Base-by-base conservation (phyloP, 2,329 filamentous ascomycete genomes). In the Iodosphaeria phyllophila region DNA sequence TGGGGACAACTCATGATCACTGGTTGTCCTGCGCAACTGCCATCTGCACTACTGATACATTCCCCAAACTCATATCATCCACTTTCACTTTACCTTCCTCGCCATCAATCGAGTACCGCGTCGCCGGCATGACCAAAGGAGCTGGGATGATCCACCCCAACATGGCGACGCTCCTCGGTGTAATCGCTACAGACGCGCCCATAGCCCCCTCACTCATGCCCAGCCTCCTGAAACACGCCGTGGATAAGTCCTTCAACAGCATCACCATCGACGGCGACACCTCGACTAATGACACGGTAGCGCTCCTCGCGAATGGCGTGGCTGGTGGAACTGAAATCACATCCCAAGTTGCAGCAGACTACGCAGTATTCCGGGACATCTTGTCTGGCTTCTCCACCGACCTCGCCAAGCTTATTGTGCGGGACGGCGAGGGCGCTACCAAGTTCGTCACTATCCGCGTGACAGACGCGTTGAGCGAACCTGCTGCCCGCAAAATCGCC, bases 121-220 rank as follows among this genome's bases (percentile, higher is more conserved):
- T 98, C 24, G 83, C 80, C 8, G 89, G 89, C 38, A 91, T 92
- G 70, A 92, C 86, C 42, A 98, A 98, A 57, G 89, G 89, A 29
- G 89, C 89, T 5, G 89, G 89, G 43, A 98, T 98, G 89, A 92
- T 98, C 48, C 84, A 93, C 45, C 89, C 89, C 23, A 95, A 98
- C 58, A 92, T 98, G 84, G 89, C 83, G 16, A 98, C 89, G 1
- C 66, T 95, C 17, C 70, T 98, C 18, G 83, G 80, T 27, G 76
- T 95, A 32, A 65, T 95, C 41, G 83, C 80, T 41, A 98, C 89
- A 9, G 89, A 98, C 40, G 86, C 76, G 1, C 77, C 83, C 16
- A 67, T 95, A 40, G 61, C 70, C 1, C 60, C 77, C 4, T 44
- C 51, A 1, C 62, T 75, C 7, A 66, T 93, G 30, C 67, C 72